Percentiles rank a stretch among this genome's conserved stretches.
Conservation (phyloP, 768 basidiomycete genomes). For the Hortiboletus campestris region DNA sequence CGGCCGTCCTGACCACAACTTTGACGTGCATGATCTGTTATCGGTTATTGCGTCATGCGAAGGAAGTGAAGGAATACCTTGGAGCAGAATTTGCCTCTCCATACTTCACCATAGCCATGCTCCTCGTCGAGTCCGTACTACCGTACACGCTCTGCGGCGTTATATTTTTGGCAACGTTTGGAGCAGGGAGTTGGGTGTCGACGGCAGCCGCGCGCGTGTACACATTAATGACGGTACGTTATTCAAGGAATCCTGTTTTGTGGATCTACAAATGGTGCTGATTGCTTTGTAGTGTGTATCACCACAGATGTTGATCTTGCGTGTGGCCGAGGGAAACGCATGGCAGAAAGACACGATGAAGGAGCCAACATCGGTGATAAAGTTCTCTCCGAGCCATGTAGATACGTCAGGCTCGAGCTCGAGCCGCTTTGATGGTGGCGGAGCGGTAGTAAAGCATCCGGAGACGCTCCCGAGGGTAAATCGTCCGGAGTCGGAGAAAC, state of each 20-base stretch:
- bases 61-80: background rate
- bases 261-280: background rate
- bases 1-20: background rate
- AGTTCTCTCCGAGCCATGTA: no score
- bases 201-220: background rate
- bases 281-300: no score
- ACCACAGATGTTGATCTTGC: no score
- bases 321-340: no score
- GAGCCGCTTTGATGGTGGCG: no score
- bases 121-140: constrained; percentile 10
- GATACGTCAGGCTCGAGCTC: no score
- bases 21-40: constrained; percentile 13
- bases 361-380: no score
- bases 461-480: no score
- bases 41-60: background rate
- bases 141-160: constrained; percentile 9
- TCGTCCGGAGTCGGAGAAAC: no score
- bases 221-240: background rate
- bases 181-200: background rate
- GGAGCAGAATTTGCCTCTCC: background rate
- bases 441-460: no score
- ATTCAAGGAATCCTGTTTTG: background rate
- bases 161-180: background rate
- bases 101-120: constrained; percentile 1
- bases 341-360: no score